Evolutionary conservation across 106 monocot genomes (phyloP), one percentile per base, ranked within the genome.

Genomic region (Gastrodia elata): DNA sequence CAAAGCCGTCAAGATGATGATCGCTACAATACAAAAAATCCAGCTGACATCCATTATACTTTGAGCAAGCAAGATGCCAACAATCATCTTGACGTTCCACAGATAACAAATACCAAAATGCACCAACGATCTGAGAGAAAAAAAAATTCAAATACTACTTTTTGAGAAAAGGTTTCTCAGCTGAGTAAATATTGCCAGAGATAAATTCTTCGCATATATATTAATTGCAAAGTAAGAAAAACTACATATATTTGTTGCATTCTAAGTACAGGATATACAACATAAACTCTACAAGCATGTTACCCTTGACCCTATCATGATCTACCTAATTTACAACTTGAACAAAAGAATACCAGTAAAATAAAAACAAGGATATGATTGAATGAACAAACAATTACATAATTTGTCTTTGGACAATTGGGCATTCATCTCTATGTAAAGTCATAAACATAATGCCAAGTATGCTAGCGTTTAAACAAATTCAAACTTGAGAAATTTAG

Each of bases 101-200:
- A 64, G 94, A 74, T 68, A 94, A 72, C 40, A 91, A 84, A 61
- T 94, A 94, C 94, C 94, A 94, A 70, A 89, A 87, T 65, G 94
- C 84, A 70, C 94, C 94, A 64, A 91, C 89, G 43, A 87, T 84
- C 94, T 94, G 87, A 34, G 74, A n/a, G 70, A 65, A 68, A 68
- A 68, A 26, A 76, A 26, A 42, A 46, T 8, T 46, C 3, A 35
- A 20, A 18, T 14, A 18, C 33, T 16, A 35, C 37, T 68, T 16
- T 36, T 37, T 18, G 3, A 11, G 18, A 68, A 68, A 40, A 7
- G 41, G 25, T 39, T 70, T 24, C 39, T 39, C 14, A 3, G 24
- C 57, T 8, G 22, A 26, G 26, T 9, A 58, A 58, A 27, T 58
- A 33, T 36, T 65, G 10, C 1, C 6, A 46, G 18, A 46, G 46